Evolutionary conservation across 148 eudicot species (phyloP), one percentile per base, ranked within the genome.

Genomic region (Camellia japonica): DNA sequence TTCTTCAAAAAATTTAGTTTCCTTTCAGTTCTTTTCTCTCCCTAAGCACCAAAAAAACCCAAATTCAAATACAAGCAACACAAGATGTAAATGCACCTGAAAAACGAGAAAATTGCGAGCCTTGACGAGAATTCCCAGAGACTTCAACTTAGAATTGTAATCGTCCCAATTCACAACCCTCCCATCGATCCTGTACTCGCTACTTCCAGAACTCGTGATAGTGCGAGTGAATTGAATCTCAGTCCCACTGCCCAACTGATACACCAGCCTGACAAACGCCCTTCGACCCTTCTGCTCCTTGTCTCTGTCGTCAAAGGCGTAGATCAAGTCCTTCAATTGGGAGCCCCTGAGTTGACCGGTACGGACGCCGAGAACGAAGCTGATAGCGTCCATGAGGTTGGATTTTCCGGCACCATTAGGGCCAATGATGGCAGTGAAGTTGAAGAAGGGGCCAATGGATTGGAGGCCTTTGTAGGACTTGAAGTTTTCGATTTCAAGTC

Each of bases 351-450:
- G 97, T 11, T 97, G 97, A 47, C 92, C 98, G 2, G 93, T 86
- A 0, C 91, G 92, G 16, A 97, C 97, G 0, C 99, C 99, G 75
- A 97, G 94, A 47, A 97, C 98, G 85, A 96, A 97, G 87, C 93
- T 89, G 72, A 97, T 97, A 3, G 99, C 98, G 87, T 96, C 99
- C 98, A 97, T 97, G 18, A 97, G 89, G 80, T 97, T 97, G n/a
- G 99, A 97, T 67, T 94, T 97, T 18, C 97, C 97, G 75, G 98
- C 82, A 13, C 99, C 98, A 44, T 97, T 97, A 3, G 98, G 97
- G 64, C 99, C 99, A 59, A 97, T 97, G n/a, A 97, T 91, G 61
- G 99, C 99, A 30, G 99, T 97, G 87, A 97, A 97, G 68, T 92
- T 91, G 88, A 67, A 88, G 82, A 97, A 97, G 0, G 99, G 99